Evolutionary conservation across 139 green algal genomes (phyloP), one percentile per base, ranked within the genome.

Genomic region (Chlamydomonas eustigma): DNA sequence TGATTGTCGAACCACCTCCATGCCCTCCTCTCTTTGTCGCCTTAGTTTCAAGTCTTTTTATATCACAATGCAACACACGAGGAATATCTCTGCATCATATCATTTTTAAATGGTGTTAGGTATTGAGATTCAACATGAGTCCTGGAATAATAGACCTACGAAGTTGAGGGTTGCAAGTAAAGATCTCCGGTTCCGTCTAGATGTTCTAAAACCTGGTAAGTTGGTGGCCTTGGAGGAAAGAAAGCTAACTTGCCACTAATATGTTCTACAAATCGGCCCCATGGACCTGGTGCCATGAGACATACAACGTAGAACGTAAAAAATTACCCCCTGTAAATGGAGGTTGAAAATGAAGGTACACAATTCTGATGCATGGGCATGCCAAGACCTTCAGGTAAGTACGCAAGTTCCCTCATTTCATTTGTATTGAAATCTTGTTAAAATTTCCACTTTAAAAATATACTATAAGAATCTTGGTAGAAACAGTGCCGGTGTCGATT

Each of bases 151-250:
- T n/a, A n/a, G n/a, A 75, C 84, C 69, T 18, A 89, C 83, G 38
- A 69, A 3, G 65, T 64, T 1, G 76, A 25, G 0, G 90, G 88
- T 52, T 88, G 71, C 0, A 94, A 85, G 76, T 91, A 93, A 2
- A 88, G 70, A 22, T 90, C 83, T 2, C 78, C 76, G 0, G 74
- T 83, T 4, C 83, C 81, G 28, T 91, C 86, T n/a, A 81, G 67
- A 37, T 92, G 85, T 58, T 87, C 80, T 1, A 74, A 38, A 3
- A 97, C 51, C 22, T 79, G 69, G 71, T 97, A 97, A 0, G 86
- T 90, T 0, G 92, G 71, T 1, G 92, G 92, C 3, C 78, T 44
- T 2, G 92, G 92, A 8, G 92, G 92, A 65, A 97, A 97, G 77
- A 97, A 97, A 0, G 78, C 78, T 8, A 83, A 39, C 0, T 64